Evolutionary conservation across 345 rosid genomes (phyloP), one percentile per base, ranked within the genome.

Genomic region (Arabidopsis suecica): DNA sequence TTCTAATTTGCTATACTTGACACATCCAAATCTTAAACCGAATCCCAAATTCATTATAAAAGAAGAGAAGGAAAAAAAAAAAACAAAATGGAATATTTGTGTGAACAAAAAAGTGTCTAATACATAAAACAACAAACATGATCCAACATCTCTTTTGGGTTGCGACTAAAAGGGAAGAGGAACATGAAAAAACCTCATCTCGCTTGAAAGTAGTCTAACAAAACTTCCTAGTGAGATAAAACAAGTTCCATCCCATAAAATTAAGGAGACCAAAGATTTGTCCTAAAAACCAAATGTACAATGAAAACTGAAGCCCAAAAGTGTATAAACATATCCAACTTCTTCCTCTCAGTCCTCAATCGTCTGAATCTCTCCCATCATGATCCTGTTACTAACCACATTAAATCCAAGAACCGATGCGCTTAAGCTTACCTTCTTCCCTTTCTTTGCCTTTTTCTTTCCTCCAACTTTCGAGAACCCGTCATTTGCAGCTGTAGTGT

Each of bases 301-400:
- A 75, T 79, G 62, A 70, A 55, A 71, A 61, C 75, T 25, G n/a
- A 64, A 48, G 33, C 57, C 58, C 73, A 70, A 68, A 81, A 44
- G 76, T 54, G 88, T 79, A 87, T 83, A 76, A 86, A 87, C 87
- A 88, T 23, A 60, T 28, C 54, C 66, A 60, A 40, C 65, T 36
- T n/a, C 5, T 9, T 50, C 34, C 63, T 67, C 75, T 82, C 85
- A 94, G 57, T 91, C 98, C 45, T 89, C 98, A 30, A 84, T 82
- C 0, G 89, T 69, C 82, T 95, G 99, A 70, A 92, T 92, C 93
- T 95, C 98, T 20, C 99, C 99, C 99, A 83, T 95, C 98, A 90
- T 90, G 72, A 95, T 95, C 73, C 98, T 87, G 87, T 95, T 92
- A 73, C 99, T 95, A 47, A 95, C 98, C 11, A 95, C 98, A 33